Evolutionary conservation across 2,329 filamentous ascomycete genomes (phyloP).

Genomic region (Colletotrichum simmondsii): DNA sequence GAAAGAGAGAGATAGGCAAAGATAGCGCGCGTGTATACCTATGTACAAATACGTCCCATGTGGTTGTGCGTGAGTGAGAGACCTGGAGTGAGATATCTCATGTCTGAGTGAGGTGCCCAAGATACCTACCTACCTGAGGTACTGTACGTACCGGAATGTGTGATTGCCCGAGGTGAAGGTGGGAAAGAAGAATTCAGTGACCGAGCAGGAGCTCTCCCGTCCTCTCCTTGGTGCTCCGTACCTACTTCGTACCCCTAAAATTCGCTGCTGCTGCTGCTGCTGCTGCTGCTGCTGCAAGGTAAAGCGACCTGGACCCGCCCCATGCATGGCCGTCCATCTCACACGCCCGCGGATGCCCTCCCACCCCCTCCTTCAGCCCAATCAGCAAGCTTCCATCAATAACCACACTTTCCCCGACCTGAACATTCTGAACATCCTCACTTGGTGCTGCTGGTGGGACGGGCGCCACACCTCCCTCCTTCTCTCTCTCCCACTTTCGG

Average conservation of each 20-base stretch:
- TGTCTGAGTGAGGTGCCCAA: too few relatives aligned
- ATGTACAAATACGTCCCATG: neutral
- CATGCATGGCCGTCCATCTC: conserved; percentile 7
- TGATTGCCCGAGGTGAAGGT: neutral
- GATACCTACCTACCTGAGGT: too few relatives aligned
- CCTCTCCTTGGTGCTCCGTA: neutral
- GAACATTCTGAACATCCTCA: conserved; percentile 30
- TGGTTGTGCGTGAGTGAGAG: neutral
- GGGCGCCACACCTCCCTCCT: conserved; percentile 29
- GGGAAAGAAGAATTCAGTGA: neutral
- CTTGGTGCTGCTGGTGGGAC: conserved; percentile 11
- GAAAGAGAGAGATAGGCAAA: neutral
- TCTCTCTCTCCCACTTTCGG: conserved; percentile 28
- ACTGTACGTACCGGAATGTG: neutral
- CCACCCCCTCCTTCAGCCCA: conserved; percentile 8
- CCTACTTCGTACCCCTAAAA: neutral
- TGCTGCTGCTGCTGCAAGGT: neutral
- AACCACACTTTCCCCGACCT: conserved; percentile 23
- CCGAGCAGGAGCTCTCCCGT: neutral
- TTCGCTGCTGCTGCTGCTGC: neutral
- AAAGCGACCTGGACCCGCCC: conserved; percentile 12
- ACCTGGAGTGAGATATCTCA: neutral
- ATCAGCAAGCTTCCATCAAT: conserved; percentile 30
- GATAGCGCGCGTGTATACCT: neutral
- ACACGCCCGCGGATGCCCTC: neutral